These are phyloP conservation scores for Effrenium voratum DNA, from an alignment of 73 alveolate genomes.

Conservation along the genomic window DNA sequence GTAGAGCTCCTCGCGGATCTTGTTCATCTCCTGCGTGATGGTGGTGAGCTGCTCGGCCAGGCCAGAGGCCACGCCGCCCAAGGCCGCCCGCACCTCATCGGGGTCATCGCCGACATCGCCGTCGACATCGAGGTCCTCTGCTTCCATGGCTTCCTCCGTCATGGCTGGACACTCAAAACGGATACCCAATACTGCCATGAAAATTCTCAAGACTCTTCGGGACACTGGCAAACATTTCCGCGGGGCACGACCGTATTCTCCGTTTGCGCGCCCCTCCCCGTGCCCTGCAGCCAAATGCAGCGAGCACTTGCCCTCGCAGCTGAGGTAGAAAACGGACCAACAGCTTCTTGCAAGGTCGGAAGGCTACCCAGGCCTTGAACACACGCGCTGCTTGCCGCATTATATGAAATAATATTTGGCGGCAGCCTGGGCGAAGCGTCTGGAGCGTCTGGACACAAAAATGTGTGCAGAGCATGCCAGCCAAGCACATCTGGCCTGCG, in stretches of 20 bases:
- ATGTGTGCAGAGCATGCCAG: not conserved
- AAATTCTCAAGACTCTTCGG: too few relatives aligned
- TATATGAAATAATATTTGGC: slow-evolving; percentile 55
- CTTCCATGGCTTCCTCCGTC: not conserved
- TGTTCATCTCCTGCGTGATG: slow-evolving; percentile 75
- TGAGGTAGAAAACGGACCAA: not conserved
- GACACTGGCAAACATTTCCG: too few relatives aligned
- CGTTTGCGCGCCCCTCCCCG: not conserved
- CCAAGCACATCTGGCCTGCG: not conserved
- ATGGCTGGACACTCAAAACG: not conserved
- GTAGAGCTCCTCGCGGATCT: slow-evolving; percentile 82
- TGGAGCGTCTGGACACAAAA: not conserved
- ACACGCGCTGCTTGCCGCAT: slow-evolving; percentile 24
- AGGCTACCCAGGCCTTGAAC: not conserved
- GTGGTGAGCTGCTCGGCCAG: slow-evolving; percentile 83
- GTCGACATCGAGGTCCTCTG: not conserved
- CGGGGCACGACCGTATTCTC: too few relatives aligned
- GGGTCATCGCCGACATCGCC: not conserved
- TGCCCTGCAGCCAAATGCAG: not conserved
- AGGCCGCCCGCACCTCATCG: slow-evolving; percentile 75
- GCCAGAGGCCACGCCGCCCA: slow-evolving; percentile 91
- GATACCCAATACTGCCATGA: not conserved
- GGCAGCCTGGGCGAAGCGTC: not conserved
- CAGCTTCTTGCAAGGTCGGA: not conserved
- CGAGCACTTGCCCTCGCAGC: not conserved